phyloP scores from a whole-genome alignment of 352 stramenopile genomes.

The Phytophthora gonapodyides region DNA sequence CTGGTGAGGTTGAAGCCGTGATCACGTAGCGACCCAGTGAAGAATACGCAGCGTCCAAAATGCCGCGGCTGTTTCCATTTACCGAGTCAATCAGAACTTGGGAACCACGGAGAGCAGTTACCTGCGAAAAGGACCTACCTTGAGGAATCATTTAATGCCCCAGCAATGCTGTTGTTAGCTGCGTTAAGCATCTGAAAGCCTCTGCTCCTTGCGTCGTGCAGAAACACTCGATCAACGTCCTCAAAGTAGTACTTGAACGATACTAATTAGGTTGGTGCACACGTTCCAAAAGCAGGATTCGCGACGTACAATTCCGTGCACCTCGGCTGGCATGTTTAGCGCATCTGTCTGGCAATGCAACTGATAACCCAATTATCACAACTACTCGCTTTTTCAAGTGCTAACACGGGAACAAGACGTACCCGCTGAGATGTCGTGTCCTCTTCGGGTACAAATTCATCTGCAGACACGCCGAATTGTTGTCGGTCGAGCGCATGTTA shows the following conservation, averaged over 20 bases:
- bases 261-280: too few species aligned
- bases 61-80: conserved; percentile 13
- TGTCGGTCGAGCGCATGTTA: too few species aligned
- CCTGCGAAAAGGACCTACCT: conserved; percentile 5
- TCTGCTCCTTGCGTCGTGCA: conserved; percentile 36
- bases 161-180: conserved; percentile 24
- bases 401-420: background rate
- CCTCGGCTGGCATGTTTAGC: conserved; percentile 46
- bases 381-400: too few species aligned
- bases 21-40: conserved; percentile 48
- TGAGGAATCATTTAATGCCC: conserved; percentile 13
- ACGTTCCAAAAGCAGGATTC: background rate
- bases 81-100: too few species aligned
- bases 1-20: conserved; percentile 50
- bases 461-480: background rate
- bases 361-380: conserved; percentile 13
- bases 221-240: conserved; percentile 44
- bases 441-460: conserved; percentile 8
- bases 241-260: conserved; percentile 38
- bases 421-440: conserved; percentile 15
- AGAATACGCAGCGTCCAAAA: conserved; percentile 56
- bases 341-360: conserved; percentile 33
- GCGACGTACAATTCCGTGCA: conserved; percentile 47
- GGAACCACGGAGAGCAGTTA: too few species aligned
- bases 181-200: conserved; percentile 51